Evolutionary conservation across 768 basidiomycete genomes (phyloP), one percentile per base, ranked within the genome.

Genomic region (Albatrellus ellisii): DNA sequence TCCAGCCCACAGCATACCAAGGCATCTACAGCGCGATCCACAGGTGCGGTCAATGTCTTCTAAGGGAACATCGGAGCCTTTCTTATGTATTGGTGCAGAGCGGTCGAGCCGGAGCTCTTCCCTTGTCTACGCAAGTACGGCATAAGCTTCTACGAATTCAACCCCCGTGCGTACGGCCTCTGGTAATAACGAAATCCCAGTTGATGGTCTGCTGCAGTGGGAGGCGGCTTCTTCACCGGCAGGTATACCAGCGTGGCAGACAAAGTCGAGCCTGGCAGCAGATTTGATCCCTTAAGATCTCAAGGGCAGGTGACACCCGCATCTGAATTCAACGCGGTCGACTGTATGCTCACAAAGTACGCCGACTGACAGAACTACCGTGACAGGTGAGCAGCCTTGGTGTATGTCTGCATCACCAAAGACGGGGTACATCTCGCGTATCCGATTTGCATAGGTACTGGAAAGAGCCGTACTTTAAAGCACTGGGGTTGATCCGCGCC

Each of bases 261-360:
- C 44, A 27, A 56, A 6, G 59, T 62, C 22, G 73, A 75, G 45
- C 45, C 62, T 17, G 75, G 76, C 14, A 71, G 71, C 9, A 65
- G 76, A n/a, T 79, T 79, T 50, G 73, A 77, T 45, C 60, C 68
- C 0, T 53, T 56, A 12, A 62, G 56, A 36, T 34, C 26, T 11
- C 71, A 72, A 49, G 77, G 75, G 7, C 49, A 66, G 58, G 70
- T n/a, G n/a, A n/a, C n/a, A n/a, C n/a, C n/a, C n/a, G n/a, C n/a
- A n/a, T n/a, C n/a, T n/a, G n/a, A n/a, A n/a, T n/a, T n/a, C n/a
- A n/a, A n/a, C n/a, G n/a, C n/a, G n/a, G n/a, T n/a, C n/a, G n/a
- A n/a, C n/a, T n/a, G n/a, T n/a, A n/a, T n/a, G n/a, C n/a, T n/a
- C n/a, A n/a, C n/a, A n/a, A n/a, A n/a, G n/a, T n/a, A n/a, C n/a